Evolutionary conservation across 768 basidiomycete species (phyloP), one percentile per base, ranked within the genome.

Genomic region (Trametes coccinea): DNA sequence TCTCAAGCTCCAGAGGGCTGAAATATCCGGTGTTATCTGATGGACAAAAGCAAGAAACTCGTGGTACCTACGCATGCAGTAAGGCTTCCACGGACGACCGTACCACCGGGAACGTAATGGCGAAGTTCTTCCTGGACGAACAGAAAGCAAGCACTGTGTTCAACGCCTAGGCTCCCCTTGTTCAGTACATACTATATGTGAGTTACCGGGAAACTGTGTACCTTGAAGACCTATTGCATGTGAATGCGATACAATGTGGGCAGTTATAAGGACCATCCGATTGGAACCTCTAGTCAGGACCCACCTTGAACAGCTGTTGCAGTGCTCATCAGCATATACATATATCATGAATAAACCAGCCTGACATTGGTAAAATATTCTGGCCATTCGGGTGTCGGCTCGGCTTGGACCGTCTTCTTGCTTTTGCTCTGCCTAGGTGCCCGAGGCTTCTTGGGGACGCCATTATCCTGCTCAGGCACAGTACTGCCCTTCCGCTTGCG

Each of bases 111-210:
- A 94, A 95, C 0, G 91, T 94, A 6, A 84, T 87, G 6, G 92
- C 89, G 37, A 95, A 73, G 64, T 90, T 84, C 65, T 91, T 90
- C 62, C 91, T 81, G 0, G 91, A 87, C 2, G 91, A 90, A 41
- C 93, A 82, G 69, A 96, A 96, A 0, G 90, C 93, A 43, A 95
- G 81, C 4, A 96, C 91, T 13, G 93, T 92, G 67, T 95, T 95
- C 49, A 95, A 76, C 9, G 93, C 91, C 91, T 95, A 53, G 33
- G 33, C 34, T 11, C 6, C 11, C 46, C 27, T 39, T 34, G 1
- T 5, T 27, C 14, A 7, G 39, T 13, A 8, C 39, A 13, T 8
- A 39, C 39, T 39, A 39, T 30, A 43, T 33, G 31, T 14, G 27
- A 0, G n/a, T 2, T n/a, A 46, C 5, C 7, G 49, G 29, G 7